Evolutionary conservation across 148 eudicot genomes (phyloP), one percentile per base, ranked within the genome.

Genomic region (Cornus controversa): DNA sequence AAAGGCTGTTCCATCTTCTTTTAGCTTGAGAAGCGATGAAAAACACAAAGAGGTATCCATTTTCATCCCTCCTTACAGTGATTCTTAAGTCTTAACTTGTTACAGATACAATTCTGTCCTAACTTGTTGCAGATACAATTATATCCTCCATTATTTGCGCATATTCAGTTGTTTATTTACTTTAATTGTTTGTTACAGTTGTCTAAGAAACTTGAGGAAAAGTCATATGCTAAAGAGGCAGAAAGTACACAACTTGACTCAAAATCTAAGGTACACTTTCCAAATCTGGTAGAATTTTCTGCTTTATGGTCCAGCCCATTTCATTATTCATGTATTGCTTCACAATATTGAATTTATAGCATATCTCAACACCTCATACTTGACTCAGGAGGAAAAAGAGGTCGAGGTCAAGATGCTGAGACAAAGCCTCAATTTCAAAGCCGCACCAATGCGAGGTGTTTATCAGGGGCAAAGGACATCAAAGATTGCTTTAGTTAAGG

Each of bases 11-110:
- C 80, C 95, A 68, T 82, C 91, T 67, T 78, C 87, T 72, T 77
- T 80, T 67, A 83, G 85, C 73, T 75, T 82, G 69, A 88, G 81
- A 80, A 91, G 86, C 83, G 87, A 80, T 75, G 90, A 82, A 70
- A 89, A 83, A 60, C 85, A 80, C 76, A 90, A 83, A 80, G 91
- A 86, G 86, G 97, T 90, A 82, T 60, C 42, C 45, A n/a, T 37
- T 66, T 42, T 76, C 50, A 25, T 67, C 50, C 60, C 34, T 34
- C 58, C 63, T 74, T 45, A 66, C 10, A 63, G 25, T 40, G 45
- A 6, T 34, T 27, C 7, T 27, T 36, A 36, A 6, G 27, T 27
- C 7, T 27, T 36, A 36, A 64, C 31, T 13, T 50, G 23, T 36
- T 37, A 42, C 36, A 68, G 54, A 29, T 54, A 18, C 13, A 22